Evolutionary conservation across 2,329 filamentous ascomycete genomes (phyloP).

Genomic region (Neoscytalidium dimidiatum): DNA sequence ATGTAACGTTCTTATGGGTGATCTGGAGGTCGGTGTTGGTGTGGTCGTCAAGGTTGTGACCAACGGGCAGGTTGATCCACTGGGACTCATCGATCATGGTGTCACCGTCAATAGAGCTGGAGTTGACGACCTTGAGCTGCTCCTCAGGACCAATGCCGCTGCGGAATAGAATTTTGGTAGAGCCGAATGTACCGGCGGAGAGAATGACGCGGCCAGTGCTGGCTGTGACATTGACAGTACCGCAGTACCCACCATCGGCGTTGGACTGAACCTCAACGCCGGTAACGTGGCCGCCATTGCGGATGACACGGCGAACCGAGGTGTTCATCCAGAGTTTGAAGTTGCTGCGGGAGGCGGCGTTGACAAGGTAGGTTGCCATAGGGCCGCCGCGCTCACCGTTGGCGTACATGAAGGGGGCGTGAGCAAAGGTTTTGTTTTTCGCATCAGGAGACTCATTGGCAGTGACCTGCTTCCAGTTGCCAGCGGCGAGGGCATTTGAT

Average conservation of each 20-base stretch:
- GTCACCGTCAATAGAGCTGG: constrained; percentile 43
- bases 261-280: constrained; percentile 67
- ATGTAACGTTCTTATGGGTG: constrained; percentile 53
- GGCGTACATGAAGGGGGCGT: constrained; percentile 68
- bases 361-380: constrained; percentile 69
- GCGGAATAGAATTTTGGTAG: constrained; percentile 67
- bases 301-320: constrained; percentile 66
- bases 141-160: constrained; percentile 66
- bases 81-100: constrained; percentile 46
- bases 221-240: constrained; percentile 61
- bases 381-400: constrained; percentile 69
- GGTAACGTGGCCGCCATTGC: constrained; percentile 62
- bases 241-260: constrained; percentile 61
- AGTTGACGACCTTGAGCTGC: constrained; percentile 48
- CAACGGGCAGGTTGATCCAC: constrained; percentile 56
- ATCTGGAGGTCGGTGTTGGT: constrained; percentile 60
- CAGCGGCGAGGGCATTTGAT: constrained; percentile 57
- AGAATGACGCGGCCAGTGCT: constrained; percentile 66
- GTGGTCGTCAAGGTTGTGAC: constrained; percentile 53
- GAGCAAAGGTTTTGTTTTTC: constrained; percentile 67
- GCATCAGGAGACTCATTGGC: constrained; percentile 60
- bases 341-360: constrained; percentile 60
- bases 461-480: constrained; percentile 65
- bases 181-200: constrained; percentile 69
- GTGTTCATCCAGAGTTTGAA: constrained; percentile 70